phyloP scores from a whole-genome alignment of 1,284 basidiomycete genomes.

The Ganoderma lingzhi region DNA sequence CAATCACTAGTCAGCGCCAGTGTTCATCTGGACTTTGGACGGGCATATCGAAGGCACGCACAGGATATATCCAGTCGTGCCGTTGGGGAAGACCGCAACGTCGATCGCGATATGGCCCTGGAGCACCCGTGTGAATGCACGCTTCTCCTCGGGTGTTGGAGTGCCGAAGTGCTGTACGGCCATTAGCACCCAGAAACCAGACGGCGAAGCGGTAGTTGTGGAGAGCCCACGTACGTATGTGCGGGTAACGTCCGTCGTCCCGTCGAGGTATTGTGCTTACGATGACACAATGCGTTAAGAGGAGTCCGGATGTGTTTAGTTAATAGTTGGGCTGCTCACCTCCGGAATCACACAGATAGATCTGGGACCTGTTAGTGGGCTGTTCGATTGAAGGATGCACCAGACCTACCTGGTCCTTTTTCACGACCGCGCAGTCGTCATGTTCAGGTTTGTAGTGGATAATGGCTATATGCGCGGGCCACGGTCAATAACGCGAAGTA shows the following conservation, averaged over 20 bases:
- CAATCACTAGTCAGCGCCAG: not conserved
- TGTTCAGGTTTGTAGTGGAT: slow-evolving; percentile 93
- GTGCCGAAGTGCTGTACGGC: slow-evolving; percentile 84
- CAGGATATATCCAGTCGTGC: slow-evolving; percentile 80
- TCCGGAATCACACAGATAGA: slow-evolving; percentile 97
- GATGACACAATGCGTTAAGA: not conserved
- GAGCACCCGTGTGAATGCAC: slow-evolving; percentile 92
- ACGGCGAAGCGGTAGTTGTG: too few species aligned
- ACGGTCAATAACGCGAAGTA: not conserved
- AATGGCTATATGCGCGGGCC: slow-evolving; percentile 64
- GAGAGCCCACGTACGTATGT: slow-evolving; percentile 66
- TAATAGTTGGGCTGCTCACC: slow-evolving; percentile 49
- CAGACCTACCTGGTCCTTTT: slow-evolving; percentile 69
- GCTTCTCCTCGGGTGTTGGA: slow-evolving; percentile 84
- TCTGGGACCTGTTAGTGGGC: slow-evolving; percentile 47
- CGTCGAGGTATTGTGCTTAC: slow-evolving; percentile 87
- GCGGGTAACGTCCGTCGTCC: slow-evolving; percentile 94
- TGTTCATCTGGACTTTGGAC: not conserved
- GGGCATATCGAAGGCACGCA: slow-evolving; percentile 10
- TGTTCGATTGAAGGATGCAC: not conserved
- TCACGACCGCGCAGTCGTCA: slow-evolving; percentile 78
- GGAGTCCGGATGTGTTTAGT: not conserved
- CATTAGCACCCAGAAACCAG: not conserved
- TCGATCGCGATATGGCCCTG: slow-evolving; percentile 97
- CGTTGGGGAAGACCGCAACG: slow-evolving; percentile 84